These are phyloP conservation scores for Daldinia decipiens DNA, from an alignment of 495 filamentous ascomycete species.

Conservation along the genomic window DNA sequence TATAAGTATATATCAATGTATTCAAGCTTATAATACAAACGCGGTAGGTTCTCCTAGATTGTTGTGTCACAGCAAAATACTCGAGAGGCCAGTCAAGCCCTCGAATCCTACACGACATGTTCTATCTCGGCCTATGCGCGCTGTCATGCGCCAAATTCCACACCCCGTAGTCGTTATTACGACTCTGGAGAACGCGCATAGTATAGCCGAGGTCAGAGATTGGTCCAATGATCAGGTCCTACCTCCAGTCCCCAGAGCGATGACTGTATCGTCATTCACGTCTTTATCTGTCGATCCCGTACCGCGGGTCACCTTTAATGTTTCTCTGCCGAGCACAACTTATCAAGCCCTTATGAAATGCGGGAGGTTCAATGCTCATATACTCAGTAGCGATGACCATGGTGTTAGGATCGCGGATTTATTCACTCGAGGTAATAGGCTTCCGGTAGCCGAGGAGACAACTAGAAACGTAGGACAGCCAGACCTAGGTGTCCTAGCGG, in stretches of 20 bases:
- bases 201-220: conserved; percentile 45
- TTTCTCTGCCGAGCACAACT: conserved; percentile 77
- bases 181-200: conserved; percentile 47
- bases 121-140: conserved; percentile 60
- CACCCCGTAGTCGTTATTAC: conserved; percentile 82
- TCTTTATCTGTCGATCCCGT: conserved; percentile 73
- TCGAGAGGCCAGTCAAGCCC: conserved; percentile 42
- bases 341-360: conserved; percentile 65
- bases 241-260: conserved; percentile 59
- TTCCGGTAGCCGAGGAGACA: conserved; percentile 19
- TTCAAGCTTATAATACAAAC: conserved; percentile 4
- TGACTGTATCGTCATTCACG: conserved; percentile 87
- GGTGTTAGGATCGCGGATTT: conserved; percentile 58
- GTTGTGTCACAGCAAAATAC: neutral
- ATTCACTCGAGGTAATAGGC: conserved; percentile 53
- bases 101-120: conserved; percentile 26
- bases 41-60: neutral
- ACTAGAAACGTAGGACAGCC: neutral
- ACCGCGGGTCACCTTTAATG: conserved; percentile 82
- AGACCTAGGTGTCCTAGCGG: conserved; percentile 43
- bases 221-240: conserved; percentile 11
- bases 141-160: conserved; percentile 74
- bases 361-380: conserved; percentile 60
- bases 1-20: neutral
- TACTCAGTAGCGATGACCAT: conserved; percentile 53